These are phyloP conservation scores for Ogataea methanolica DNA, from an alignment of 805 yeast species.

Conservation along the genomic window DNA sequence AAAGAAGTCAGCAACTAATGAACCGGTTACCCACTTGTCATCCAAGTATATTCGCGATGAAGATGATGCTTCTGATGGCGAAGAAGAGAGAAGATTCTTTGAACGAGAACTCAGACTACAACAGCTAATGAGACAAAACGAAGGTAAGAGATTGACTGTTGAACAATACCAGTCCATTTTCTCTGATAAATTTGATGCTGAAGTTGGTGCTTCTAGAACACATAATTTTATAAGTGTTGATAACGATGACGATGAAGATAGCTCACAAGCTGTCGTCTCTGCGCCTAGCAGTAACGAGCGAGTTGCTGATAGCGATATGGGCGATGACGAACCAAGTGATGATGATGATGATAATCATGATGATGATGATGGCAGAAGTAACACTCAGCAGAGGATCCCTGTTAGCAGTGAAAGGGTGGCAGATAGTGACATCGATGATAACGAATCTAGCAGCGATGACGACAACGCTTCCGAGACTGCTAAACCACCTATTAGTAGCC, in stretches of 20 bases:
- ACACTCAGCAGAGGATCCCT: neutral
- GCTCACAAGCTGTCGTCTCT: neutral
- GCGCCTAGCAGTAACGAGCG: constrained; percentile 2
- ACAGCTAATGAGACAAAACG: constrained; percentile 21
- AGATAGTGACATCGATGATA: constrained; percentile 3
- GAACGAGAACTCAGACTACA: constrained; percentile 51
- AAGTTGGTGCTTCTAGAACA: neutral
- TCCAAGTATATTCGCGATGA: constrained; percentile 53
- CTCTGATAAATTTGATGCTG: constrained; percentile 1
- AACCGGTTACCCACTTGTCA: constrained; percentile 34
- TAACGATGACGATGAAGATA: constrained; percentile 7
- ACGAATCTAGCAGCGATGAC: neutral
- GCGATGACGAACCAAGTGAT: neutral
- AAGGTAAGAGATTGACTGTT: constrained; percentile 23
- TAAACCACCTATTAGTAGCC: neutral
- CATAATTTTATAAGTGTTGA: constrained; percentile 10
- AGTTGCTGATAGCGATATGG: constrained; percentile 2
- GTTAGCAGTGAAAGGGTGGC: constrained; percentile 1
- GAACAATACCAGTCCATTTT: constrained; percentile 21
- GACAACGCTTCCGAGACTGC: neutral
- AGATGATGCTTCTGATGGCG: constrained; percentile 62
- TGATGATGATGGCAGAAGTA: constrained; percentile 8
- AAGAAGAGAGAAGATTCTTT: constrained; percentile 47
- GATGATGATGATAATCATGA: constrained; percentile 4
- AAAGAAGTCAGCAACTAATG: constrained; percentile 5